These are phyloP conservation scores for Aspergillus mulundensis DNA, from an alignment of 495 filamentous ascomycete species.

Conservation along the genomic window DNA sequence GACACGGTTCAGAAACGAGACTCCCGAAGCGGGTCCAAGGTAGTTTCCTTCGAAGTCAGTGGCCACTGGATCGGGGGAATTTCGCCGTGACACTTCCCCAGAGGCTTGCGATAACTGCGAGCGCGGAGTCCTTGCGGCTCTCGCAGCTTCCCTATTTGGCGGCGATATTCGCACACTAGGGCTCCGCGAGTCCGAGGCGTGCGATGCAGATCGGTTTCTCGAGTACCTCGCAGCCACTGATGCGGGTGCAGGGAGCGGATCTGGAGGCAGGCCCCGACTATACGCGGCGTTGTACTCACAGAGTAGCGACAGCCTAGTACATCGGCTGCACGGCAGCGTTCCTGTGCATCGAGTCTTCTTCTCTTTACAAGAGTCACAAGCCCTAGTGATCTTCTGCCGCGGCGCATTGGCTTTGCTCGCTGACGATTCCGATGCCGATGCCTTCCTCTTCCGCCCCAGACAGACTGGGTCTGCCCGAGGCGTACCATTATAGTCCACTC, in stretches of 20 bases:
- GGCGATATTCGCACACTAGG: constrained; percentile 11
- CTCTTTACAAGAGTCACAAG: constrained; percentile 46
- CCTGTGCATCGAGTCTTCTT: constrained; percentile 47
- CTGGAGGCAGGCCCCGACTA: constrained; percentile 41
- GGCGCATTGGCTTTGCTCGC: constrained; percentile 20
- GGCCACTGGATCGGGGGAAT: constrained; percentile 41
- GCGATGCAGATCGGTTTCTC: constrained; percentile 7
- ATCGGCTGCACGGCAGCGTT: constrained; percentile 41
- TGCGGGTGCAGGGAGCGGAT: constrained; percentile 30
- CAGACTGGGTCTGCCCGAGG: not conserved
- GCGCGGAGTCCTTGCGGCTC: not conserved
- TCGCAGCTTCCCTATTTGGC: constrained; percentile 3
- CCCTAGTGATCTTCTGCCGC: constrained; percentile 44
- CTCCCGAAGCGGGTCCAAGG: constrained; percentile 41
- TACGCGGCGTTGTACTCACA: constrained; percentile 46
- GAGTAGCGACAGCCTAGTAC: constrained; percentile 33
- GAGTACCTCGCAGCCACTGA: constrained; percentile 11
- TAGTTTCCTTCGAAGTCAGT: constrained; percentile 48
- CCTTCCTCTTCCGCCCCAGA: constrained; percentile 30
- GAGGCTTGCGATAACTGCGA: constrained; percentile 8
- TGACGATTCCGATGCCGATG: constrained; percentile 23
- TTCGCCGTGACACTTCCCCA: constrained; percentile 24
- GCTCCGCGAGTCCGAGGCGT: constrained; percentile 8
- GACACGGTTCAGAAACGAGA: constrained; percentile 46
- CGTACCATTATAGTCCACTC: not conserved